Percentiles rank a stretch among this genome's conserved stretches.
Evolutionary conservation across 2,329 filamentous ascomycete species (phyloP).

Genomic region (Fusarium beomiforme): DNA sequence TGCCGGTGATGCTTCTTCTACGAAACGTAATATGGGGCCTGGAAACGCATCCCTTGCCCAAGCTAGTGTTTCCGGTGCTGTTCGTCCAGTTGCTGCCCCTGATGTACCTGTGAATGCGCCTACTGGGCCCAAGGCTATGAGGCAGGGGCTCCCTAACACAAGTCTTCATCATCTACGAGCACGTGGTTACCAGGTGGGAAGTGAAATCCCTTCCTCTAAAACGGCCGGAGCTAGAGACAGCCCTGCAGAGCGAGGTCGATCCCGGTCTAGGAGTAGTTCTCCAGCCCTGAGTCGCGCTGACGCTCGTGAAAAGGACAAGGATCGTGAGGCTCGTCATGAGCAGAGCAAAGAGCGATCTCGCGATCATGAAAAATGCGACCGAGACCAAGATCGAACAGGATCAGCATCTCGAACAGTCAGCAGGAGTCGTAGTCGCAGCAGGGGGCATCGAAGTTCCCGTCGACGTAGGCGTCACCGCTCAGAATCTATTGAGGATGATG

Average conservation of each 20-base stretch:
- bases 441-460: constrained; percentile 58
- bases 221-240: constrained; percentile 30
- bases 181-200: constrained; percentile 59
- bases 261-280: constrained; percentile 62
- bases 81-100: constrained; percentile 48
- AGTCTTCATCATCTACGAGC: constrained; percentile 74
- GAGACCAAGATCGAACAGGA: constrained; percentile 44
- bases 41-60: constrained; percentile 23
- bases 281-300: constrained; percentile 33
- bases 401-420: constrained; percentile 45
- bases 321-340: constrained; percentile 47
- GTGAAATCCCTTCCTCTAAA: constrained; percentile 47
- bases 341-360: constrained; percentile 48
- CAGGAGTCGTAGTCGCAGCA: constrained; percentile 52
- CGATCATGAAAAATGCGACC: constrained; percentile 41
- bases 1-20: constrained; percentile 33
- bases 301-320: constrained; percentile 50
- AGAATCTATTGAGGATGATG: constrained; percentile 59
- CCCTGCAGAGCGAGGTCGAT: constrained; percentile 44
- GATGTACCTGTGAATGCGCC: constrained; percentile 76
- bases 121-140: constrained; percentile 93
- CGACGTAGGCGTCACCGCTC: constrained; percentile 67
- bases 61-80: constrained; percentile 37
- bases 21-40: constrained; percentile 31
- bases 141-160: constrained; percentile 86